Evolutionary conservation across 768 basidiomycete species (phyloP), one percentile per base, ranked within the genome.

Genomic region (Xerocomellus dryophilus): DNA sequence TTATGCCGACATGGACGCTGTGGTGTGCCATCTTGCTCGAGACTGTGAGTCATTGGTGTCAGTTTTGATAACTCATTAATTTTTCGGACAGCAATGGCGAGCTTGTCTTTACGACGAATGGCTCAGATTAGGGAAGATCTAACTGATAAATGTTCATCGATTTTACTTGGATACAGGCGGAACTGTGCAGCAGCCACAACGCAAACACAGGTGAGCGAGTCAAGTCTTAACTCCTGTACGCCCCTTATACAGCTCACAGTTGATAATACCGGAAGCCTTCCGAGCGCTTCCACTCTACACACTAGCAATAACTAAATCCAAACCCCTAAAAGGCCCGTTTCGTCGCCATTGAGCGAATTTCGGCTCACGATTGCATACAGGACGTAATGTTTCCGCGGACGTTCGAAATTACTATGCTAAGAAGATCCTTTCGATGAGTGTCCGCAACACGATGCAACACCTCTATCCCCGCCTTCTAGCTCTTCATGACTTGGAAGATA

Each of bases 241-340:
- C 47, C 20, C 54, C 61, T 56, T 41, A 60, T 36, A 46, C 53
- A 12, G 6, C 4, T 32, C 40, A 1, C 61, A 99, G 96, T 72
- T 99, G 57, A 89, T 99, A 56, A 83, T 99, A 23, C 97, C 97
- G 7, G 97, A 98, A 71, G 86, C 89, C 0, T 94, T 93, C 77
- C 86, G 88, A 64, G 79, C 87, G 1, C 79, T 98, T 40, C 92
- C 94, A 0, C 76, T 93, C 17, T 94, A 86, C 66, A 81, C 82
- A 4, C 76, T 98, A 3, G 85, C 85, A 11, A 81, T 98, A 32
- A 77, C 88, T 43, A 99, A 99, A 74, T 82, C 82, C 48, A 96
- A 97, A 68, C 86, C 93, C 18, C 73, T 99, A n/a, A 96, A 97
- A 85, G 93, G 96, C 85, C 65, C 54, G 60, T 51, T 51, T 47